Conservation (phyloP, 2,329 filamentous ascomycete species). For the Aspergillus thermomutatus region DNA sequence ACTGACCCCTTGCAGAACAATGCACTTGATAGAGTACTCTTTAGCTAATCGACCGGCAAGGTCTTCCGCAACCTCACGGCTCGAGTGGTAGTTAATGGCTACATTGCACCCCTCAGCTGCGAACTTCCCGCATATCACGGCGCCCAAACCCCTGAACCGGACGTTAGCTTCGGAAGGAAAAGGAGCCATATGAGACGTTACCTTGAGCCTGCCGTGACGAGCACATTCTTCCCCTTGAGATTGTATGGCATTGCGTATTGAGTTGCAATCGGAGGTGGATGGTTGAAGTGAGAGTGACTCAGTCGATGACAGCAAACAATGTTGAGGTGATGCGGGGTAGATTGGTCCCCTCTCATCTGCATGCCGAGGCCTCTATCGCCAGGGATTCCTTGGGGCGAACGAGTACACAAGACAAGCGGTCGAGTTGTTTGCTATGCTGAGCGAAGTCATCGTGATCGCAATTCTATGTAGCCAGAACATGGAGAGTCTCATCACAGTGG, state of each 20-base stretch:
- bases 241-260: not conserved
- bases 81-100: slow-evolving; percentile 64
- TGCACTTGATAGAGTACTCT: not conserved
- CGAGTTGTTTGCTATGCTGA: too few species aligned
- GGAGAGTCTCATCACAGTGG: too few species aligned
- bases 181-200: not conserved
- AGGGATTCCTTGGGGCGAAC: too few species aligned
- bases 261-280: too few species aligned
- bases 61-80: slow-evolving; percentile 52
- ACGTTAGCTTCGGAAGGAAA: not conserved
- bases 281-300: too few species aligned
- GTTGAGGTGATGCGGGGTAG: too few species aligned
- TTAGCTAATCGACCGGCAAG: slow-evolving; percentile 39
- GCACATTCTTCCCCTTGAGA: not conserved
- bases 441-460: too few species aligned
- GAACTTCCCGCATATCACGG: slow-evolving; percentile 60
- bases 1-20: not conserved
- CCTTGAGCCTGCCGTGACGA: not conserved
- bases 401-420: too few species aligned
- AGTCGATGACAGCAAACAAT: too few species aligned
- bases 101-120: slow-evolving; percentile 61
- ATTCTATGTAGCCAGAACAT: too few species aligned
- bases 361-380: too few species aligned
- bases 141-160: slow-evolving; percentile 56
- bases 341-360: too few species aligned